These are phyloP conservation scores for Pneumocystis sp. DNA, from an alignment of 1,139 yeast genomes.

Conservation along the genomic window DNA sequence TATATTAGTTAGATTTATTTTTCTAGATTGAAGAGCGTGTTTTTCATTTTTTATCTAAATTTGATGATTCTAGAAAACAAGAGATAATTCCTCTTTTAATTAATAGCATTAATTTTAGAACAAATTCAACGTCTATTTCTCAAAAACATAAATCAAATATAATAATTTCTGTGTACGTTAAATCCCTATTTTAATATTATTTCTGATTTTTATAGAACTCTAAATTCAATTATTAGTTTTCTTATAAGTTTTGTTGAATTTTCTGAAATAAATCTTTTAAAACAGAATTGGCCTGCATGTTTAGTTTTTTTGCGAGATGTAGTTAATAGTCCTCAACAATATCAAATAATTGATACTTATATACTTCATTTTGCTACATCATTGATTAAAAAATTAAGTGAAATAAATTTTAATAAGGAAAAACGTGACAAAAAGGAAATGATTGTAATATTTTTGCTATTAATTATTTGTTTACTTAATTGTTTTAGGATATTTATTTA, in stretches of 20 bases:
- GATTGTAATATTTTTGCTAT: background rate
- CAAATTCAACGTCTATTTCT: background rate
- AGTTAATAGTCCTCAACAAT: background rate
- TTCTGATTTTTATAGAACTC: background rate
- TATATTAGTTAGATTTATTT: background rate
- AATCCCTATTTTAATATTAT: background rate
- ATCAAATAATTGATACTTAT: background rate
- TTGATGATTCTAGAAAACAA: background rate
- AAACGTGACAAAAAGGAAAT: background rate
- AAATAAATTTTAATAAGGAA: background rate
- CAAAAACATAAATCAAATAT: background rate
- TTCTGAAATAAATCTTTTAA: background rate
- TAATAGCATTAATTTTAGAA: background rate
- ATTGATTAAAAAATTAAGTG: background rate
- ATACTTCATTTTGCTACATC: background rate
- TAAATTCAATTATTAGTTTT: background rate
- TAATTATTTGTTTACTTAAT: background rate
- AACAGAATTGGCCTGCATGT: background rate
- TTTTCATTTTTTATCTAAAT: background rate
- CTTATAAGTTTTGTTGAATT: background rate
- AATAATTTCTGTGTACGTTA: background rate
- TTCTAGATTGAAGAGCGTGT: background rate
- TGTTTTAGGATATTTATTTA: background rate
- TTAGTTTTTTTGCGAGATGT: background rate
- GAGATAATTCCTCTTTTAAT: background rate